Conservation (phyloP, 495 filamentous ascomycete genomes). For the Polyplosphaeria fusca region DNA sequence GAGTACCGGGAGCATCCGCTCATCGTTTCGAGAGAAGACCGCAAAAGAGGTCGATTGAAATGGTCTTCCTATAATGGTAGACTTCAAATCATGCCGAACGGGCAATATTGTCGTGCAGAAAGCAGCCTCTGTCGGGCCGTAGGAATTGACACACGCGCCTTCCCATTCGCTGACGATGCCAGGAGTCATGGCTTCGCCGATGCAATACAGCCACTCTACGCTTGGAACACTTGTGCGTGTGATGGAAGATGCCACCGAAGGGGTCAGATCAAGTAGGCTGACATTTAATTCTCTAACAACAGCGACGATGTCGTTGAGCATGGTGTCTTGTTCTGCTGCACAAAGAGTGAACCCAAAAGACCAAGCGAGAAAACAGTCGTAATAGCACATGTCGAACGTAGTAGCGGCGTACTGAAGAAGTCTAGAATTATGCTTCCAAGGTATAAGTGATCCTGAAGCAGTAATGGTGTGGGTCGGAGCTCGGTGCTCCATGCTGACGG, state of each 20-base stretch:
- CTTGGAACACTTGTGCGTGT: slow-evolving; percentile 32
- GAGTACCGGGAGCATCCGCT: slow-evolving; percentile 23
- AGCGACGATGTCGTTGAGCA: slow-evolving; percentile 38
- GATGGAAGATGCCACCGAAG: slow-evolving; percentile 42
- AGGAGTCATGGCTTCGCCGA: slow-evolving; percentile 36
- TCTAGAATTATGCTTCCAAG: slow-evolving; percentile 39
- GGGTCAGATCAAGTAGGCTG: slow-evolving; percentile 43
- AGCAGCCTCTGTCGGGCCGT: slow-evolving; percentile 35
- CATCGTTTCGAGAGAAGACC: slow-evolving; percentile 19
- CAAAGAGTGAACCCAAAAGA: slow-evolving; percentile 44
- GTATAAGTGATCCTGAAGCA: slow-evolving; percentile 36
- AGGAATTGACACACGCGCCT: slow-evolving; percentile 33
- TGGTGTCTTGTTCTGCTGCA: slow-evolving; percentile 35
- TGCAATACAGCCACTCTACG: slow-evolving; percentile 44
- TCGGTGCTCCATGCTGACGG: slow-evolving; percentile 43
- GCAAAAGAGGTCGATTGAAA: slow-evolving; percentile 32
- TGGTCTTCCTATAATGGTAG: slow-evolving; percentile 31
- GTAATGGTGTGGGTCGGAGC: slow-evolving; percentile 42
- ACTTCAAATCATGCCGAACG: slow-evolving; percentile 12
- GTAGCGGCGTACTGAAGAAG: slow-evolving; percentile 45
- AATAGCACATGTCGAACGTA: slow-evolving; percentile 50
- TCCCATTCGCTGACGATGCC: slow-evolving; percentile 29
- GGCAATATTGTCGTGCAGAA: slow-evolving; percentile 35
- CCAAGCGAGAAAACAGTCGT: slow-evolving; percentile 49
- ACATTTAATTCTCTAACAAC: slow-evolving; percentile 37